Evolutionary conservation across 2,329 filamentous ascomycete species (phyloP).

Genomic region (Coniochaeta ligniaria): DNA sequence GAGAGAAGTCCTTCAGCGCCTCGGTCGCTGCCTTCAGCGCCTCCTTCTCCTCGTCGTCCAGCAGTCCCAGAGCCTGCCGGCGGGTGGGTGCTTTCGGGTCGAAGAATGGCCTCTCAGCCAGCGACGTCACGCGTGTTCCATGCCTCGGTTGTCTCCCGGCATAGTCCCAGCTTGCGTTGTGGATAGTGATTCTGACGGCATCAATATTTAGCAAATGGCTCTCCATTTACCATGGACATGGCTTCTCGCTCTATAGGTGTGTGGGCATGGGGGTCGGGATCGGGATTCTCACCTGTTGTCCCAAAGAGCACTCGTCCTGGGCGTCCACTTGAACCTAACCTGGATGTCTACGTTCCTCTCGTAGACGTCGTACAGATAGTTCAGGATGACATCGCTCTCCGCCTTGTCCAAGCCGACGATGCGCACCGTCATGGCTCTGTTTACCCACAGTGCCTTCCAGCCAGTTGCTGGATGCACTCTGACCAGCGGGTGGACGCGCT

Average conservation of each 20-base stretch:
- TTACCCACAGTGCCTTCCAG: constrained; percentile 69
- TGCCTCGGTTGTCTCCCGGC: constrained; percentile 59
- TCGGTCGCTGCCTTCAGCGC: constrained; percentile 7
- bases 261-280: background rate
- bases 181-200: constrained; percentile 54
- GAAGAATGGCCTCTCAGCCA: constrained; percentile 67
- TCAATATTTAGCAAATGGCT: background rate
- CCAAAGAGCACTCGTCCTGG: constrained; percentile 60
- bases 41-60: constrained; percentile 45
- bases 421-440: constrained; percentile 58
- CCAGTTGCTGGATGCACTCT: constrained; percentile 66
- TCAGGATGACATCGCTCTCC: constrained; percentile 61
- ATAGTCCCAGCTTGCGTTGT: constrained; percentile 71
- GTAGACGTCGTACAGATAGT: constrained; percentile 61
- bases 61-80: constrained; percentile 57
- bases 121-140: constrained; percentile 62
- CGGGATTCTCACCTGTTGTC: constrained; percentile 49
- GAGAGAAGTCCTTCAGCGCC: constrained; percentile 1
- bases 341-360: constrained; percentile 67
- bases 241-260: background rate
- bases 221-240: background rate
- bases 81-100: constrained; percentile 57
- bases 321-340: constrained; percentile 64
- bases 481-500: constrained; percentile 61
- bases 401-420: constrained; percentile 64